Evolutionary conservation across 257 asterid species (phyloP), one percentile per base, ranked within the genome.

Genomic region (Petrea volubilis): DNA sequence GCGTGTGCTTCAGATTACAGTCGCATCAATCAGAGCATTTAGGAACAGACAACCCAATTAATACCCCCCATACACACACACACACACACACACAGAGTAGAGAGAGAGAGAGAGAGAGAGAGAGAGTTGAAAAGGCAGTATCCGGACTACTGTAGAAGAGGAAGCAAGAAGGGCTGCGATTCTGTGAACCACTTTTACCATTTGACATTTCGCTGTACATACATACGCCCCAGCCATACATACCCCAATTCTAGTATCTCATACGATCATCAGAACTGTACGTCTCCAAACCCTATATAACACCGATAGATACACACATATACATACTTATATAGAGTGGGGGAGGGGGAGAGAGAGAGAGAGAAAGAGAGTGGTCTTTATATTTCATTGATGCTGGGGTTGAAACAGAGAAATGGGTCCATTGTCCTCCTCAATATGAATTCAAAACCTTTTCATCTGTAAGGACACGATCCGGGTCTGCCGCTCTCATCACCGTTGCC

Each of bases 391-490:
- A 52, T 50, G 58, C 41, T 50, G 62, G 10, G 18, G 29, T 29
- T 49, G 36, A 36, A 49, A 53, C 49, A 43, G 69, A 38, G 62
- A 15, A 52, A 76, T 77, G 88, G 80, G 81, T 71, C 83, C 87
- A 76, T 67, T 27, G 66, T 76, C 59, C 69, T 76, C 59, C 69
- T 73, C 68, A 68, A 69, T 80, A 73, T 47, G 74, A 81, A 71
- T 73, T 80, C 80, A 81, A 79, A 80, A 50, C 77, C 63, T 59
- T 78, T 83, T 67, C 13, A 40, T 64, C 69, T 63, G 58, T 44
- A 82, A 71, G 79, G 75, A 85, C 92, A 86, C 87, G 89, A 86
- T 88, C 97, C 93, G 91, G 75, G 83, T 83, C 85, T 64, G 81
- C 81, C 97, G 93, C 90, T 78, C 77, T 84, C 75, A 74, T 73